Evolutionary conservation across 176 grass and related monocot genomes (phyloP), one percentile per base, ranked within the genome.

Genomic region (Typha latifolia): DNA sequence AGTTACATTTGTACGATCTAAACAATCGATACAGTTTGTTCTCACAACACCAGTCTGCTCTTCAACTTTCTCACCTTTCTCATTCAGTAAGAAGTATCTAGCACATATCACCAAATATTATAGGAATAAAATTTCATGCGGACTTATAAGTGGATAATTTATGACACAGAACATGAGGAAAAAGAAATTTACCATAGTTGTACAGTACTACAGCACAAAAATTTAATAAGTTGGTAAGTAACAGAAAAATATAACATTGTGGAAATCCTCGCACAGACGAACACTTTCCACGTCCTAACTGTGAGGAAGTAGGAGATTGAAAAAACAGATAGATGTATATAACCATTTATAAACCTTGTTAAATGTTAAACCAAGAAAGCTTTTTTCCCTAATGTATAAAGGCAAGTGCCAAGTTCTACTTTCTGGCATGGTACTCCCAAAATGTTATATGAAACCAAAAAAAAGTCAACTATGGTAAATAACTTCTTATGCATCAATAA

Each of bases 1-100:
- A 75, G 94, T 99, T 32, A 99, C 94, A 85, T 99, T 99, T 32
- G 94, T 99, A 51, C 94, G 94, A 82, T 99, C 89, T 71, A 99
- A 82, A 81, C 94, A 99, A 63, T 99, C 94, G 15, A 99, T 69
- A 83, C 94, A 99, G 50, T 99, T 99, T 56, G 86, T 99, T 93
- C 94, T 90, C 34, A 87, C 67, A 66, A 79, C 67, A 7, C 94
- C 89, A 64, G 94, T 87, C 69, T 99, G 94, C 66, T 73, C 83
- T 19, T 62, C 74, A 49, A 85, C 68, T 93, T 77, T 93, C 68
- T 93, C 82, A 14, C 77, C 81, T 82, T 93, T 75, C 59, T 84
- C 79, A 73, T 99, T 90, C 66, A 75, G 48, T 51, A 99, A 73
- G 68, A 83, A 99, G 76, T 99, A 99, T 80, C 94, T 99, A 75